These are phyloP conservation scores for Coelastrella sp. DNA, from an alignment of 139 green algal genomes.

Conservation along the genomic window DNA sequence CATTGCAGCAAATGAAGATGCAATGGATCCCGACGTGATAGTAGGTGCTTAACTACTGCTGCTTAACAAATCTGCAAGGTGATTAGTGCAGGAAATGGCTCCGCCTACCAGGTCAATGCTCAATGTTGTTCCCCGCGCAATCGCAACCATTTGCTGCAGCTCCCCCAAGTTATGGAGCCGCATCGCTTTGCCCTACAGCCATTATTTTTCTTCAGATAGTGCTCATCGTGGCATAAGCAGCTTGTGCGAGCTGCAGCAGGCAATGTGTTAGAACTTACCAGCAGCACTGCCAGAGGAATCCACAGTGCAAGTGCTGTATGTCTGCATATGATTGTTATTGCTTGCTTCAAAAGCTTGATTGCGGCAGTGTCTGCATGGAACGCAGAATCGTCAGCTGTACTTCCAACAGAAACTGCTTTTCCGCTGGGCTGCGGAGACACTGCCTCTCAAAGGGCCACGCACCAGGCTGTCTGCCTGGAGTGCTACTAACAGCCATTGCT, in stretches of 20 bases:
- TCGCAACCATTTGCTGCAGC: slow-evolving; percentile 67
- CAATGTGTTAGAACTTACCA: not conserved
- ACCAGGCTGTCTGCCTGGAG: slow-evolving; percentile 21
- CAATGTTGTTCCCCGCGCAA: slow-evolving; percentile 82
- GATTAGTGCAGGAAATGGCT: not conserved
- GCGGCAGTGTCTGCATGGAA: slow-evolving; percentile 8
- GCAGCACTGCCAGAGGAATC: not conserved
- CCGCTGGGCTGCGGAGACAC: not conserved
- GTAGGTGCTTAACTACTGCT: too few relatives aligned
- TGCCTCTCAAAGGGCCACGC: not conserved
- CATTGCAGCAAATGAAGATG: too few relatives aligned
- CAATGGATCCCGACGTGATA: too few relatives aligned
- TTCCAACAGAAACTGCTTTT: not conserved
- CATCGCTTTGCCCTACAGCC: not conserved
- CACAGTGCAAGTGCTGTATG: not conserved
- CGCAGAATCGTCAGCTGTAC: not conserved
- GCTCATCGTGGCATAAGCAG: not conserved
- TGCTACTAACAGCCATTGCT: not conserved
- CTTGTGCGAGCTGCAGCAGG: not conserved
- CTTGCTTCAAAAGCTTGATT: not conserved
- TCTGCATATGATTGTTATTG: not conserved
- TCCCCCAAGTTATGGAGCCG: slow-evolving; percentile 82
- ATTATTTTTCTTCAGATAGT: not conserved
- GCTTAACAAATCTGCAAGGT: too few relatives aligned
- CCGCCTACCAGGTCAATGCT: slow-evolving; percentile 87